Evolutionary conservation across 768 basidiomycete genomes (phyloP), one percentile per base, ranked within the genome.

Genomic region (Rhodosporidiobolus sp.): DNA sequence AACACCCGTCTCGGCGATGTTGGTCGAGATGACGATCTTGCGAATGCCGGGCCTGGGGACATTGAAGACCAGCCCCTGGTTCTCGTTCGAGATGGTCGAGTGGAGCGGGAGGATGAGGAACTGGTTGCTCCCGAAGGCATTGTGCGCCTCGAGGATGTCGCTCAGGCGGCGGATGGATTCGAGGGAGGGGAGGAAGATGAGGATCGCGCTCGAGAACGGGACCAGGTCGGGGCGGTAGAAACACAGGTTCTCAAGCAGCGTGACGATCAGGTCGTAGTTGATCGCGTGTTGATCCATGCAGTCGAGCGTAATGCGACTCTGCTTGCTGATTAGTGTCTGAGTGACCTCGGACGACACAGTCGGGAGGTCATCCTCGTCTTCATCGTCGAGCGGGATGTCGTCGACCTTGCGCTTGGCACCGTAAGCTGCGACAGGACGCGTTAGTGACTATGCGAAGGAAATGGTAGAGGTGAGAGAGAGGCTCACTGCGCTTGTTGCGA

Each of bases 1-100:
- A 65, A 99, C 91, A 77, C 95, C 95, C 22, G 95, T 99, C 81
- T 99, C 95, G 24, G 92, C 90, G 76, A 94, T 92, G 78, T 95
- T 78, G 63, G 79, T 81, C 20, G 80, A 90, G 53, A 99, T 88
- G 60, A 99, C 96, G 76, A 99, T 94, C 82, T 99, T 99, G 62
- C 91, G 86, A 9, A 90, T 81, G 38, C 91, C 92, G 0, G 79
- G 78, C 0, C 91, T 90, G 50, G 92, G 94, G 2, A 91, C 64
- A 64, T 96, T 91, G 79, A 98, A 98, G 0, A 95, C 94, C 26
- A 89, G 89, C 52, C 86, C 86, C 80, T 99, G 95, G 73, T 89
- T 88, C 73, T 97, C 94, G 76, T 87, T 93, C 26, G 94, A 92
- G 61, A 98, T 87, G 3, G 88, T 92, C 0, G 95, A 97, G 81